Base-by-base conservation (phyloP, 2,329 filamentous ascomycete species). In the Fusarium guadeloupense region DNA sequence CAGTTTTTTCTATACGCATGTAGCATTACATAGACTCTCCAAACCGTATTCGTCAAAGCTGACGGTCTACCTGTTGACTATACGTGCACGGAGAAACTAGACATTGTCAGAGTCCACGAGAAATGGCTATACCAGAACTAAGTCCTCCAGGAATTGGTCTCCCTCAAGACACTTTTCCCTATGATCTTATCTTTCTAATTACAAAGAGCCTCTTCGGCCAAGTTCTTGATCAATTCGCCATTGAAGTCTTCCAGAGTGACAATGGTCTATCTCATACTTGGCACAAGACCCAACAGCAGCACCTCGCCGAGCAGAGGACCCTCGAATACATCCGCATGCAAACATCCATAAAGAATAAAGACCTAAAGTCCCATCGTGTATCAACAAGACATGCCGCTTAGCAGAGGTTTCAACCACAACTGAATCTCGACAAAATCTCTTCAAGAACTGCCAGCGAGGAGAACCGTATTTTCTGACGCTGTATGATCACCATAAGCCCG, bases 81-180 rank as follows among this genome's bases (percentile, higher is more conserved):
- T 2, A 34, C 46, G 12, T 44, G 26, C 17, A 12, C 45, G 5
- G 28, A 47, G 13, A 26, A 19, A 3, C 35, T 45, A 12, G 9
- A 35, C 10, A n/a, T 45, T 12, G 35, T 46, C 45, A 45, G 46
- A 14, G 19, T 63, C 12, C 38, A 54, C 17, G n/a, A 62, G 38
- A 35, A 23, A 20, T 63, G 60, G 60, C 42, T 63, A 4, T 23
- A 20, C 25, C 16, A 4, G 4, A 12, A 6, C 16, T 28, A 25
- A 9, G 19, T 39, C 10, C 26, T 7, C 5, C 9, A 30, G 3
- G 23, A 34, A 20, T 54, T 25, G 39, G 16, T 4, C 20, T 62
- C 23, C 13, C 16, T 4, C 3, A 44, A 8, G 19, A 34, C 4
- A 23, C 47, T 7, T 13, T 16, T 5, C n/a, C 48, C 14, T 4